Base-by-base conservation (phyloP, 2,329 filamentous ascomycete species). In the Lachnellula arida region DNA sequence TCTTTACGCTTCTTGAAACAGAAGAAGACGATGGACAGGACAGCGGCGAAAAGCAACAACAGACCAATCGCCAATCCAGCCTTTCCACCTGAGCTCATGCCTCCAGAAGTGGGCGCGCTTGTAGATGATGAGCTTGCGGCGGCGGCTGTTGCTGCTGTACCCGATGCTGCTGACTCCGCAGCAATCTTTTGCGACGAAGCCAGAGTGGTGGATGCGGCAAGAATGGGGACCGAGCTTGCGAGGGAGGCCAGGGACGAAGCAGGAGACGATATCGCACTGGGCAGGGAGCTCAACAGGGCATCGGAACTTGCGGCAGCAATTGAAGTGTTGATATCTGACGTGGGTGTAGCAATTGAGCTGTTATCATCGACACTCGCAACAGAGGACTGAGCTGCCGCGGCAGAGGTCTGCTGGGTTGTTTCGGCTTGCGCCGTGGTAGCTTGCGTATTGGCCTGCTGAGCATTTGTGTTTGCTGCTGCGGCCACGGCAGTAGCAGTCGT, bases 31-130 rank as follows among this genome's bases (percentile, higher is more conserved):
- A 88, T 70, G n/a, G 85, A 75, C 32, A 84, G 82, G 25, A 94
- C 70, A 2, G 86, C 72, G 34, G 86, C 81, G 25, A 96, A 65
- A 49, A 82, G 82, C 6, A 87, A 77, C 34, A 97, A 73, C 48
- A 95, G 83, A 67, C 91, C 92, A 68, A 97, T 85, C 5, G 87
- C 90, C 59, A 97, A 81, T 58, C 94, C 94, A 44, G 91, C 92
- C 78, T 84, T 59, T 74, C 81, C 57, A 70, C 77, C 70, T 75
- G 80, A 54, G 42, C 64, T 68, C 67, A 71, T 70, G 12, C 68
- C 66, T n/a, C 52, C 48, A 25, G 51, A 49, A 32, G 44, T 56
- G 17, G 64, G 50, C 3, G 11, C 40, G 28, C 25, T 52, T 11
- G 54, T 49, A 8, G 61, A 42, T 15, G 51, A 47, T 9, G 52